A percentile compares a stretch with the other conserved stretches of the same genome.
Evolutionary conservation across 768 basidiomycete species (phyloP).

Genomic region (Pisolithus microcarpus): DNA sequence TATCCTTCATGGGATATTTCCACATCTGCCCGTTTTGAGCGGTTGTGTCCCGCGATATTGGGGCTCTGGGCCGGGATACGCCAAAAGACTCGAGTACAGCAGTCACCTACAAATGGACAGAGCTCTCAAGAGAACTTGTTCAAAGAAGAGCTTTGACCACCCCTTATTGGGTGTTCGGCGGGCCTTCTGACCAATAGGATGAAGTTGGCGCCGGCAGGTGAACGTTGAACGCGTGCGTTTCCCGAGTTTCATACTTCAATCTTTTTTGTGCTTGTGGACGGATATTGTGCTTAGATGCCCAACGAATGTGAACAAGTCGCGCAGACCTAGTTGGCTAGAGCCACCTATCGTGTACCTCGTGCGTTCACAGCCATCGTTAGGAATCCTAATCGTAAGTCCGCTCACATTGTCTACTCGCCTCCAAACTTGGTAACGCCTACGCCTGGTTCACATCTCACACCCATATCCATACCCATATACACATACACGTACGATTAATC

Average conservation of each 20-base stretch:
- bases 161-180: conserved; percentile 54
- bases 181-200: conserved; percentile 46
- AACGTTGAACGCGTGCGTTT: conserved; percentile 34
- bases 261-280: conserved; percentile 8
- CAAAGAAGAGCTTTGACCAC: conserved; percentile 43
- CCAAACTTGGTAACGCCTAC: background rate
- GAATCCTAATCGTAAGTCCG: conserved; percentile 38
- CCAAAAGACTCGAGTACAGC: conserved; percentile 29
- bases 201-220: conserved; percentile 40
- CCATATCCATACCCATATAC: too few species aligned
- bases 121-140: conserved; percentile 26
- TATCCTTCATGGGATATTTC: conserved; percentile 26
- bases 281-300: conserved; percentile 43
- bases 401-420: background rate
- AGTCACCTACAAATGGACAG: conserved; percentile 26
- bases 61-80: conserved; percentile 31
- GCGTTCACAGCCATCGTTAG: conserved; percentile 41
- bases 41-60: conserved; percentile 39
- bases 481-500: too few species aligned
- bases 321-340: conserved; percentile 39
- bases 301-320: conserved; percentile 46
- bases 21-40: conserved; percentile 25
- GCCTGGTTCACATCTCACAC: conserved; percentile 10
- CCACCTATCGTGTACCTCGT: conserved; percentile 52
- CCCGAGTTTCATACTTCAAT: conserved; percentile 6